phyloP scores from a whole-genome alignment of 78 protist species.

The Speleostelium caveatum region DNA sequence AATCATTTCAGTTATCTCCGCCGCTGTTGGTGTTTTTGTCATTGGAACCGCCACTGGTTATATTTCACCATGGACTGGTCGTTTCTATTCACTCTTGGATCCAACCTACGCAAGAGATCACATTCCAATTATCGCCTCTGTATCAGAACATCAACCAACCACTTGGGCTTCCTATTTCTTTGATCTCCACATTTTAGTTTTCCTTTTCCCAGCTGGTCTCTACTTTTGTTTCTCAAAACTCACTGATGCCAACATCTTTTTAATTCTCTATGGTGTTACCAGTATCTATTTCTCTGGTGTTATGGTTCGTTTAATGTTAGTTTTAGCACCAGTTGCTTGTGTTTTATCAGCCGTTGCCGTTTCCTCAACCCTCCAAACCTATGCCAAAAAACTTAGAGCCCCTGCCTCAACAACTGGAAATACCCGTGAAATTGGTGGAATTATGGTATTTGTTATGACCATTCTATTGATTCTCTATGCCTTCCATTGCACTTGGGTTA shows the following conservation, averaged over 20 bases:
- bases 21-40: slow-evolving; percentile 53
- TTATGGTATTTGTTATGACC: slow-evolving; percentile 70
- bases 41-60: slow-evolving; percentile 81
- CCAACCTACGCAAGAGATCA: slow-evolving; percentile 97
- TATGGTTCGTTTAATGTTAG: slow-evolving; percentile 99
- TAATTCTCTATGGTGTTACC: slow-evolving; percentile 91
- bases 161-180: slow-evolving; percentile 97
- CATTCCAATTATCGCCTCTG: slow-evolving; percentile 99
- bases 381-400: slow-evolving; percentile 38
- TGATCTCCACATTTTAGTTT: slow-evolving; percentile 94
- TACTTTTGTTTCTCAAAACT: slow-evolving; percentile 91
- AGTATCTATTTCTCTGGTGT: slow-evolving; percentile 97
- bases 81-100: slow-evolving; percentile 95
- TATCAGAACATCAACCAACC: slow-evolving; percentile 99
- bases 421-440: slow-evolving; percentile 68
- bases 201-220: slow-evolving; percentile 96
- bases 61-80: slow-evolving; percentile 95
- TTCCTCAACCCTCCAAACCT: slow-evolving; percentile 77
- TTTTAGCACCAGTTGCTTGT: slow-evolving; percentile 97
- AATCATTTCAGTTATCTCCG: slow-evolving; percentile 43
- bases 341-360: slow-evolving; percentile 94
- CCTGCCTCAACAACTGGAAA: slow-evolving; percentile 24
- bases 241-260: slow-evolving; percentile 92
- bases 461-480: slow-evolving; percentile 89
- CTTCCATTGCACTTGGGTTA: slow-evolving; percentile 97